Base-by-base conservation (phyloP, 495 filamentous ascomycete genomes). In the Neurospora discreta region DNA sequence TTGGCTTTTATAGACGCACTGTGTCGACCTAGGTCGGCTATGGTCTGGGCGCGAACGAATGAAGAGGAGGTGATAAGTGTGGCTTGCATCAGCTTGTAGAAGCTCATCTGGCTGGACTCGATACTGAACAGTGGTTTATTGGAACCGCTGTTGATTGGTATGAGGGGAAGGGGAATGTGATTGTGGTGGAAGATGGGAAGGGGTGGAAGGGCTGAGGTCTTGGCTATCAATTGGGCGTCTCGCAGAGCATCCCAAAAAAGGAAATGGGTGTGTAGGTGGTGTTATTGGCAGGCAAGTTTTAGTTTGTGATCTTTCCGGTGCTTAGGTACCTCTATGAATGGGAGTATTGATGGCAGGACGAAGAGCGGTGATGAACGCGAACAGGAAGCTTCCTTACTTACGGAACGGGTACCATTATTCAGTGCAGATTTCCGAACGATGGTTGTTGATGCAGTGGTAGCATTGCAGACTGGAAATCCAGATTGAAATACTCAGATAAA, bases 311-410 rank as follows among this genome's bases (percentile, higher is more conserved):
- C 13, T 65, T 65, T 10, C 1, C 5, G 0, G 13, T 1, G 15
- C 0, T 60, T 30, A 33, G n/a, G n/a, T n/a, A n/a, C 33, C 33
- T 33, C 38, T 38, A 0, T 30, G 6, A 16, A 9, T 33, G 0
- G 46, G 1, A 9, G 5, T 58, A 3, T 26, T 2, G 0, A 58
- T 26, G 15, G 52, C 3, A 30, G 23, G 46, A 6, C 11, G 1
- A 52, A 52, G n/a, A 52, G 1, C 9, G 13, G 1, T 0, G 2
- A 6, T 0, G 0, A 1, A 58, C 15, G 11, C 0, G 5, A 26
- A 58, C 46, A 52, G 44, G 11, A 52, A 13, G 44, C 11, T 52
- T 26, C 44, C 20, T 15, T 7, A 18, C 20, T 15, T 7, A 18
- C 13, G 13, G 52, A 60, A 30, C 52, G 26, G 13, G 52, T 36